Percentiles rank a stretch among this genome's conserved stretches.
Conservation (phyloP, 2,329 filamentous ascomycete genomes). For the Colletotrichum tamarilloi region DNA sequence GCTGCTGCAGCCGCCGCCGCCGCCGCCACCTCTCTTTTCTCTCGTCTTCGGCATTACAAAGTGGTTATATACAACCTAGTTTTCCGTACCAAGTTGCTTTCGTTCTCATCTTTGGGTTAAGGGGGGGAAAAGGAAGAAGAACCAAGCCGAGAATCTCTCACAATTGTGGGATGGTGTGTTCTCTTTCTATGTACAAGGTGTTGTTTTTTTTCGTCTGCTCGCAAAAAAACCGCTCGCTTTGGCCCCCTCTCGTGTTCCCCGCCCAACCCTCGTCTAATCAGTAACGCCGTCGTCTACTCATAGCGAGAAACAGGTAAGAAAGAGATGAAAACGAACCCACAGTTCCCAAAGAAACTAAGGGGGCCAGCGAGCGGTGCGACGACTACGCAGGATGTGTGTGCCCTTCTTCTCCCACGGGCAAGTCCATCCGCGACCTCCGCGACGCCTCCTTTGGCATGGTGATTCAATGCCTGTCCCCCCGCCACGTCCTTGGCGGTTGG, state of each 20-base stretch:
- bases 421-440: conserved; percentile 16
- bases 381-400: conserved; percentile 15
- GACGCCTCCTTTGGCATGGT: background rate
- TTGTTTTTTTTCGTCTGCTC: conserved; percentile 22
- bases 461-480: background rate
- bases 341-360: background rate
- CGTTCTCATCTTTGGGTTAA: background rate
- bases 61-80: conserved; percentile 30
- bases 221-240: conserved; percentile 9
- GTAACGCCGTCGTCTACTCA: background rate
- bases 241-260: background rate
- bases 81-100: background rate
- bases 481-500: background rate
- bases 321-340: too few species aligned
- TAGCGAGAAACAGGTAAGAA: background rate
- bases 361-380: conserved; percentile 24
- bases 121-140: background rate
- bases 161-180: background rate
- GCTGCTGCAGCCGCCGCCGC: background rate
- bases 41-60: conserved; percentile 34
- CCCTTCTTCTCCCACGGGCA: background rate
- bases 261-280: background rate
- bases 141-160: conserved; percentile 19
- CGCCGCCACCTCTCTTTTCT: background rate
- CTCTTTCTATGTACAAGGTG: conserved; percentile 25